A percentile compares a stretch with the other conserved stretches of the same genome.
These are phyloP conservation scores for Cryptococcus amylolentus DNA, from an alignment of 1,284 basidiomycete genomes.

Conservation along the genomic window DNA sequence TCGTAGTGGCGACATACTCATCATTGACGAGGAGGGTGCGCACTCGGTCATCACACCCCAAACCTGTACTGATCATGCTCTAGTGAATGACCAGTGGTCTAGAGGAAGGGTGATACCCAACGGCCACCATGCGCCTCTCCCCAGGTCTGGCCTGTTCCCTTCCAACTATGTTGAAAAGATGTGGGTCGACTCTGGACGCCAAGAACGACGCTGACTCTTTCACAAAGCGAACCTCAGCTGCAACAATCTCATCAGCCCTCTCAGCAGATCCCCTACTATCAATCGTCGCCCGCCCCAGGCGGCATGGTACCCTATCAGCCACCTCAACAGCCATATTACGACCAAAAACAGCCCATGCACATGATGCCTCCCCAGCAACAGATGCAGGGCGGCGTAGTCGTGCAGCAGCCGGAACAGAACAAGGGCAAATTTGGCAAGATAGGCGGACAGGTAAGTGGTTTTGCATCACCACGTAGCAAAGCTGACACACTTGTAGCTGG, in stretches of 20 bases:
- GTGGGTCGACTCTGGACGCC: slow-evolving; percentile 18
- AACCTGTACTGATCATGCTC: neutral
- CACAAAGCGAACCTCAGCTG: neutral
- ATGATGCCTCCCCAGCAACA: slow-evolving; percentile 20
- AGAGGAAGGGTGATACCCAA: slow-evolving; percentile 37
- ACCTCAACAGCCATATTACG: slow-evolving; percentile 11
- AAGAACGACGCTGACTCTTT: neutral
- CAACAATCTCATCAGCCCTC: slow-evolving; percentile 2
- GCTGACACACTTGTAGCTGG: slow-evolving; percentile 20
- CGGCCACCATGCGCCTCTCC: slow-evolving; percentile 26
- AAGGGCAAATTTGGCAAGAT: slow-evolving; percentile 40
- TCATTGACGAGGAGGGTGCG: slow-evolving; percentile 44
- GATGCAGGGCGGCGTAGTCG: slow-evolving; percentile 18
- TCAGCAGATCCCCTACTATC: slow-evolving; percentile 8
- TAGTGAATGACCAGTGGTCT: slow-evolving; percentile 46
- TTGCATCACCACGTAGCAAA: neutral
- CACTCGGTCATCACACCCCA: neutral
- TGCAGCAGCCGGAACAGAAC: slow-evolving; percentile 24
- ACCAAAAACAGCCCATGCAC: slow-evolving; percentile 14
- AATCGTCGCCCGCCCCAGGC: slow-evolving; percentile 15
- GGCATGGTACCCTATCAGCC: slow-evolving; percentile 24
- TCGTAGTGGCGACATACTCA: slow-evolving; percentile 37
- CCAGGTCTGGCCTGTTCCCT: slow-evolving; percentile 40
- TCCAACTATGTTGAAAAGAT: slow-evolving; percentile 44
- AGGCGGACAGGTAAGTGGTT: slow-evolving; percentile 31